A percentile compares a stretch with the other conserved stretches of the same genome.
Conservation (phyloP, 495 filamentous ascomycete species). For the Penicillium silybi region DNA sequence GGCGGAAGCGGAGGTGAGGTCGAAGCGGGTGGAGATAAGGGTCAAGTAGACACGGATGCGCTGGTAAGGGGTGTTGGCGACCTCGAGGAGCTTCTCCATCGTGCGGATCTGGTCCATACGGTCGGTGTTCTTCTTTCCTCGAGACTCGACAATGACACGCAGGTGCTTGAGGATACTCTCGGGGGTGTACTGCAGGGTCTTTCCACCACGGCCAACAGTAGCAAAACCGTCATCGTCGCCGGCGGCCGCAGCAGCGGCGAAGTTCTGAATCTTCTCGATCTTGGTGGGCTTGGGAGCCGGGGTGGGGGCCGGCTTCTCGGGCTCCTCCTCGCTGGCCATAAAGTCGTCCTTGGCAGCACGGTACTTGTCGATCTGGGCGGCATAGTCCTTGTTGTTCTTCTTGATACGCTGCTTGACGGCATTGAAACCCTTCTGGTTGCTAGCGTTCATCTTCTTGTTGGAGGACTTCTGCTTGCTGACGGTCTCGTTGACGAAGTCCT, state of each 20-base stretch:
- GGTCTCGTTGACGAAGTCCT: constrained; percentile 93
- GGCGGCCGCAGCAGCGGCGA: constrained; percentile 33
- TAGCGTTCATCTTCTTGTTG: constrained; percentile 98
- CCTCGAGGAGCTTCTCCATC: constrained; percentile 93
- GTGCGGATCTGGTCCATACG: constrained; percentile 88
- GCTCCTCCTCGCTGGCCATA: constrained; percentile 79
- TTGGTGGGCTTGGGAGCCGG: constrained; percentile 35
- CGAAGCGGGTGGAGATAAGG: constrained; percentile 90
- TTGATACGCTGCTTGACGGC: constrained; percentile 94
- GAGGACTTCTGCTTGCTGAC: constrained; percentile 92
- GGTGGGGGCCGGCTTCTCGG: constrained; percentile 44
- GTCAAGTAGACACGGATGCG: constrained; percentile 89
- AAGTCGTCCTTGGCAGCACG: constrained; percentile 76
- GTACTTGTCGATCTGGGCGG: constrained; percentile 81
- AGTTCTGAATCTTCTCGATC: constrained; percentile 41
- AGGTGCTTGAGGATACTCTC: constrained; percentile 99
- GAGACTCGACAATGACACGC: constrained; percentile 84
- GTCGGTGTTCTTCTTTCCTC: constrained; percentile 99
- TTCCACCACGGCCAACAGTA: constrained; percentile 81
- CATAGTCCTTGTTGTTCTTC: constrained; percentile 96
- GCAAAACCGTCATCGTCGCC: constrained; percentile 81
- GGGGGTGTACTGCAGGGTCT: constrained; percentile 81
- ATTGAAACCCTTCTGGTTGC: constrained; percentile 89
- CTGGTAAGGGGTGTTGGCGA: constrained; percentile 87
- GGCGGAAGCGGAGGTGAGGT: constrained; percentile 75